Percentiles rank a stretch among this genome's conserved stretches.
phyloP scores from a whole-genome alignment of 2,329 filamentous ascomycete genomes.

The Teratosphaeria gauchensis region DNA sequence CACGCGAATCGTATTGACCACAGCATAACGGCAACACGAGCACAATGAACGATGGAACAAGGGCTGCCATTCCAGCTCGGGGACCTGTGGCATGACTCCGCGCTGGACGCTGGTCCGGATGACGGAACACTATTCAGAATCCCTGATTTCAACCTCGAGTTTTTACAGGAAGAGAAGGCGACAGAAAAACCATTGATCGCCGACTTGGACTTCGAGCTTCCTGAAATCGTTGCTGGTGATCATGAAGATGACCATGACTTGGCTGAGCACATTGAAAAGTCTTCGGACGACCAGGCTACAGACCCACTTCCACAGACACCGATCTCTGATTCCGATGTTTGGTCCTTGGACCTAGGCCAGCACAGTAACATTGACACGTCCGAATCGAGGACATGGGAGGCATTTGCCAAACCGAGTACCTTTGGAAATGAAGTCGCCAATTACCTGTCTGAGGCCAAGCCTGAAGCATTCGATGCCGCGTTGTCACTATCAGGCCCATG shows the following conservation, averaged over 20 bases:
- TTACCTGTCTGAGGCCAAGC: slow-evolving; percentile 61
- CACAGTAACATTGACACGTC: background rate
- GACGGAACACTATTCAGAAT: background rate
- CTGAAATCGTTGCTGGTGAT: slow-evolving; percentile 22
- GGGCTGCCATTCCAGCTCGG: background rate
- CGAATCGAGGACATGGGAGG: slow-evolving; percentile 56
- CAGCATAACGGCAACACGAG: too few species aligned
- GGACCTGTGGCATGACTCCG: background rate
- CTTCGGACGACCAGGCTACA: background rate
- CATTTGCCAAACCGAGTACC: slow-evolving; percentile 36
- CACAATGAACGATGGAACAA: background rate
- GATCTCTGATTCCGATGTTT: background rate
- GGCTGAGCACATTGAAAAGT: background rate
- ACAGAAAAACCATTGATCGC: background rate
- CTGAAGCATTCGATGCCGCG: slow-evolving; percentile 56
- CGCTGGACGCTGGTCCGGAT: background rate
- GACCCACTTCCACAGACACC: background rate
- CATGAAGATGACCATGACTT: background rate
- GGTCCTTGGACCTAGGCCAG: background rate
- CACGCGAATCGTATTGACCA: background rate
- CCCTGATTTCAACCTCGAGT: background rate
- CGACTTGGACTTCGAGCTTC: slow-evolving; percentile 29
- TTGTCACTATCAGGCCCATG: slow-evolving; percentile 31
- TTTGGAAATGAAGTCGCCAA: slow-evolving; percentile 9
- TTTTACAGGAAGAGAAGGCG: background rate